A percentile compares a stretch with the other conserved stretches of the same genome.
Conservation (phyloP, 371 early-diverging fungal genomes). For the Mucor saturninus region DNA sequence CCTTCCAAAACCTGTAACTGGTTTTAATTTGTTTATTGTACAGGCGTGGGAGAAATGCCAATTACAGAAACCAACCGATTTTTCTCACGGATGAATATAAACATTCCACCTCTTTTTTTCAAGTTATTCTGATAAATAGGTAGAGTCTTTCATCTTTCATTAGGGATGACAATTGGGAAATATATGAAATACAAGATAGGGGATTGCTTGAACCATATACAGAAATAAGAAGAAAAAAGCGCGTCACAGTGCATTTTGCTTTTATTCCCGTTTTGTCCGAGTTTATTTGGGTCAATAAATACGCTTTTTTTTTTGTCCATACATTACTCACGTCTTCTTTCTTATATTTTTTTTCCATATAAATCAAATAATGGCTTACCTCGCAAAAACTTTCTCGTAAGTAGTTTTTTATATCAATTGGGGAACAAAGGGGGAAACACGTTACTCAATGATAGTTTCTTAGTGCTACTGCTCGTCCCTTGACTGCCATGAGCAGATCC, state of each 20-base stretch:
- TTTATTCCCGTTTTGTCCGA: slow-evolving; percentile 5
- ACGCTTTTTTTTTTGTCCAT: slow-evolving; percentile 12
- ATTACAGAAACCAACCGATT: no score
- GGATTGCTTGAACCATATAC: no score
- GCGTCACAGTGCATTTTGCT: not conserved
- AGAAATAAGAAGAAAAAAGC: not conserved
- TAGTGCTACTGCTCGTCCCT: slow-evolving; percentile 18
- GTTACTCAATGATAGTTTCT: not conserved
- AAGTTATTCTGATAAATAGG: no score
- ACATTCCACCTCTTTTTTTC: no score
- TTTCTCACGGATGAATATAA: no score
- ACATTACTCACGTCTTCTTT: slow-evolving; percentile 4
- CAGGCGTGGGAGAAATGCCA: no score
- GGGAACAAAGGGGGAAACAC: no score
- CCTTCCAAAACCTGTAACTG: no score
- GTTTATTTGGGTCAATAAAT: slow-evolving; percentile 4
- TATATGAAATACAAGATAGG: no score
- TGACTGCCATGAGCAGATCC: slow-evolving; percentile 17
- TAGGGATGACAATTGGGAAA: no score
- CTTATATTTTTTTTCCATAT: not conserved
- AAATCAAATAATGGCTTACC: slow-evolving; percentile 16
- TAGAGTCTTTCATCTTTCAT: no score
- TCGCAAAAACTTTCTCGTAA: slow-evolving; percentile 28
- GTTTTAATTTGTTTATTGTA: no score
- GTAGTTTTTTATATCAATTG: slow-evolving; percentile 1